phyloP scores from a whole-genome alignment of 2,329 filamentous ascomycete genomes.

The Xylariaceae sp. region DNA sequence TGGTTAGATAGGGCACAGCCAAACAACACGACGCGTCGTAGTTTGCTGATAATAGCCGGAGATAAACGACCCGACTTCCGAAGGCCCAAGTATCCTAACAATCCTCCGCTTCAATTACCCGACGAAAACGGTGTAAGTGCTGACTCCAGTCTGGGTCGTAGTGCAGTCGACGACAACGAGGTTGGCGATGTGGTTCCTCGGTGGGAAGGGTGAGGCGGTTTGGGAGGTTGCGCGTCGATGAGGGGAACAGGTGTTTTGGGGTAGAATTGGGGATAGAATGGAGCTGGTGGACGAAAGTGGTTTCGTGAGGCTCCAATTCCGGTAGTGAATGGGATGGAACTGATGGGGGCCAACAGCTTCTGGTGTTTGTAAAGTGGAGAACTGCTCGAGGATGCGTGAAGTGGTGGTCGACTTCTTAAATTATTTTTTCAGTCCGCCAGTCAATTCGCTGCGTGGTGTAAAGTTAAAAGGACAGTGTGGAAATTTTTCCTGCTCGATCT shows the following conservation, averaged over 20 bases:
- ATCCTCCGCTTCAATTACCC: conserved; percentile 29
- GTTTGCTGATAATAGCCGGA: conserved; percentile 7
- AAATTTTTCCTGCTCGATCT: conserved; percentile 12
- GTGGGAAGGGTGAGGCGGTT: conserved; percentile 8
- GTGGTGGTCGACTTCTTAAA: conserved; percentile 28
- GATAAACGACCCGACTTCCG: conserved; percentile 16
- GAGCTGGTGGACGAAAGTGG: conserved; percentile 29
- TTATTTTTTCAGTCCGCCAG: conserved; percentile 16
- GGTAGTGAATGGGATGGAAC: conserved; percentile 27
- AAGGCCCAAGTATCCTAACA: conserved; percentile 15
- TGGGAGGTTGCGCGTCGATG: conserved; percentile 17
- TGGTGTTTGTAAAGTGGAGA: conserved; percentile 34
- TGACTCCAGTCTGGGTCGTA: conserved; percentile 21
- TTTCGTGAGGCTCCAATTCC: conserved; percentile 31
- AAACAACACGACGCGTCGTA: conserved; percentile 11
- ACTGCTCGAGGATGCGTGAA: conserved; percentile 27
- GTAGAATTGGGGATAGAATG: conserved; percentile 32
- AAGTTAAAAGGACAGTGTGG: not conserved
- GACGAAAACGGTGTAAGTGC: conserved; percentile 19
- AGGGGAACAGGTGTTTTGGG: conserved; percentile 30
- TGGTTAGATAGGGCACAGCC: conserved; percentile 9
- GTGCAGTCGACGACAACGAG: conserved; percentile 17
- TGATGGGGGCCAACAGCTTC: conserved; percentile 24
- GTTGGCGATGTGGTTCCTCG: conserved; percentile 19
- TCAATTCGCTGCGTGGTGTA: not conserved